Percentiles rank a stretch among this genome's conserved stretches.
These are phyloP conservation scores for Ettlia oleoabundans DNA, from an alignment of 139 green algal species.

Conservation along the genomic window DNA sequence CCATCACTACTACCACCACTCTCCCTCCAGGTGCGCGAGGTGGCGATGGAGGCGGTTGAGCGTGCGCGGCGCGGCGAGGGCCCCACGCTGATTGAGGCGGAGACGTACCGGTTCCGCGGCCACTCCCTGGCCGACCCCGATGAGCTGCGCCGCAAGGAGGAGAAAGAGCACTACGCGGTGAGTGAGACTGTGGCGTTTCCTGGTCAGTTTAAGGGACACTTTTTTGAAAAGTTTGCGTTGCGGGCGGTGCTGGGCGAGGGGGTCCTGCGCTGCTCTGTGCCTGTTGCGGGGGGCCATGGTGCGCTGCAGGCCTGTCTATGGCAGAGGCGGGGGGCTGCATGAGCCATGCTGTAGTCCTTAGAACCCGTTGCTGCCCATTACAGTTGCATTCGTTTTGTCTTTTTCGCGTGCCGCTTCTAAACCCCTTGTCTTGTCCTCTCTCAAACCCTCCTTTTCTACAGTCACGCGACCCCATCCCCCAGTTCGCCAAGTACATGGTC, in stretches of 20 bases:
- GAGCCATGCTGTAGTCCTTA: too few species aligned
- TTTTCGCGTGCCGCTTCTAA: too few species aligned
- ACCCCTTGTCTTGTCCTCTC: not conserved
- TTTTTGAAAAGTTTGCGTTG: too few species aligned
- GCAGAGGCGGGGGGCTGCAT: too few species aligned
- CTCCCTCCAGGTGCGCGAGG: slow-evolving; percentile 75
- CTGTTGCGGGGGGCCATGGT: too few species aligned
- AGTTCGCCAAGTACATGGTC: slow-evolving; percentile 85
- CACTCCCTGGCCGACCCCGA: slow-evolving; percentile 98
- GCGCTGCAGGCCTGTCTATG: too few species aligned
- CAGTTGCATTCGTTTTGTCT: too few species aligned
- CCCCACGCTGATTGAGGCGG: slow-evolving; percentile 96
- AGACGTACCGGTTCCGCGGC: slow-evolving; percentile 97
- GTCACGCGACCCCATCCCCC: slow-evolving; percentile 86
- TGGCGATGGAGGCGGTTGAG: slow-evolving; percentile 86
- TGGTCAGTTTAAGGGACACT: too few species aligned
- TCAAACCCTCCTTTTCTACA: slow-evolving; percentile 22
- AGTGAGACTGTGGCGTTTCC: not conserved
- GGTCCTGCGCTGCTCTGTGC: too few species aligned
- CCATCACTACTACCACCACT: not conserved
- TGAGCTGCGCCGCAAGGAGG: slow-evolving; percentile 92
- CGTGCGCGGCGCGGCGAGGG: slow-evolving; percentile 90
- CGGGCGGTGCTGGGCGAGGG: too few species aligned
- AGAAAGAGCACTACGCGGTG: slow-evolving; percentile 88
- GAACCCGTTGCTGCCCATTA: too few species aligned